These are phyloP conservation scores for Penicillium bialowiezense DNA, from an alignment of 495 filamentous ascomycete genomes.

Conservation along the genomic window DNA sequence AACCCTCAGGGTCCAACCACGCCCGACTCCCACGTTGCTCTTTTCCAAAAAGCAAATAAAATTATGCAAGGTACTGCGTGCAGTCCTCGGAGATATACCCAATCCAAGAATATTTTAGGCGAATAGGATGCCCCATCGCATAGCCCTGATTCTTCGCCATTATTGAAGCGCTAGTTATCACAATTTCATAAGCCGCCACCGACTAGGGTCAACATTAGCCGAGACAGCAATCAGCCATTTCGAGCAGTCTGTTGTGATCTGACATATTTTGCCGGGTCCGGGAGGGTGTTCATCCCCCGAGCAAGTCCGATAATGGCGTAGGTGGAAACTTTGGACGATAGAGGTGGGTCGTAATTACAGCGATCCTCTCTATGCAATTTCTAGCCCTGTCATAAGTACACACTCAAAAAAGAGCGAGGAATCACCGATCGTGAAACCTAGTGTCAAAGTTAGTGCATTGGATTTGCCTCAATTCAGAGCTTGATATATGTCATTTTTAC, in stretches of 20 bases:
- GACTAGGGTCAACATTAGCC: neutral
- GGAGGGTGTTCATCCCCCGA: neutral
- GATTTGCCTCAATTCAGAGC: neutral
- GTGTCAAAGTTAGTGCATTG: neutral
- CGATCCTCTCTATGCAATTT: neutral
- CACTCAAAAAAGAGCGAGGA: neutral
- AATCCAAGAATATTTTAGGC: neutral
- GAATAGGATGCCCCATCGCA: neutral
- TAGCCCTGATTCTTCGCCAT: neutral
- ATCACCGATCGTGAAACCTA: neutral
- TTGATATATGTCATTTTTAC: neutral
- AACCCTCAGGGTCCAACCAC: neutral
- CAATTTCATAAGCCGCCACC: neutral
- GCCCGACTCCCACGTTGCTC: neutral
- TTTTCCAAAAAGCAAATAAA: neutral
- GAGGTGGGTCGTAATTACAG: neutral
- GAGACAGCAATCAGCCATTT: too few species aligned
- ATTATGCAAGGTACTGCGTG: slow-evolving; percentile 1
- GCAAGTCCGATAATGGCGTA: neutral
- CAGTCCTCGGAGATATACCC: neutral
- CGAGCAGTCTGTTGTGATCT: too few species aligned
- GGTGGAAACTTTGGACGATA: neutral
- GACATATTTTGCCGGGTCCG: neutral
- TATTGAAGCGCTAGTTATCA: neutral
- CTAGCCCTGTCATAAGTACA: neutral